Evolutionary conservation across 768 basidiomycete genomes (phyloP), one percentile per base, ranked within the genome.

Genomic region (Lactifluus piperatus): DNA sequence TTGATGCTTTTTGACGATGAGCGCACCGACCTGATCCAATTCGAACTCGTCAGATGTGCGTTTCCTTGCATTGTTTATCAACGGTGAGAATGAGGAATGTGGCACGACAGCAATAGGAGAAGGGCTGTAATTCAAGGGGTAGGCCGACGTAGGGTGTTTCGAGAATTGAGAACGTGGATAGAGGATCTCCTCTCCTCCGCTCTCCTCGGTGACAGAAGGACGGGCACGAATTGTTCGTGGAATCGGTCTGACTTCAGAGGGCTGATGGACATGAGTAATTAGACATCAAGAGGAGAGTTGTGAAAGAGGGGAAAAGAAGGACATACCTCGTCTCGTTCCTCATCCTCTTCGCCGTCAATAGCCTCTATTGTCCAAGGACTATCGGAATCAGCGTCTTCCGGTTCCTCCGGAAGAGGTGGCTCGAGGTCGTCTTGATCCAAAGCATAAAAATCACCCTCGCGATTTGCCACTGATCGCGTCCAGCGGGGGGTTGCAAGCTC

Each of bases 401-500:
- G 65, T 29, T 73, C 70, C 36, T 72, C 63, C 4, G 58, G 58
- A 36, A 67, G 61, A 20, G 66, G 57, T 32, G 68, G 45, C 45
- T 76, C 71, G 2, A 70, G 58, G 10, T 56, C 68, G 16, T 52
- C 62, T 39, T 73, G 70, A 51, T 74, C 72, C 39, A 74, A 56
- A 70, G 65, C 64, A 57, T 73, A 65, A 45, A 68, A 39, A 57
- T 72, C 68, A 18, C 68, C 66, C 32, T 68, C 70, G 50, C 68
- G 65, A 52, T 71, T 70, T 36, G 74, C 71, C 49, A 79, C 77
- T 29, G 74, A 70, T 68, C 81, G 81, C 60, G 80, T 80, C 94
- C 94, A 99, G 61, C 94, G 82, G 49, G 97, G 97, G n/a, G 97
- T 99, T 20, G 93, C 77, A 32, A 98, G 81, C 73, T 99, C 97